phyloP scores from a whole-genome alignment of 768 basidiomycete genomes.

The Russula griseocarnosa region DNA sequence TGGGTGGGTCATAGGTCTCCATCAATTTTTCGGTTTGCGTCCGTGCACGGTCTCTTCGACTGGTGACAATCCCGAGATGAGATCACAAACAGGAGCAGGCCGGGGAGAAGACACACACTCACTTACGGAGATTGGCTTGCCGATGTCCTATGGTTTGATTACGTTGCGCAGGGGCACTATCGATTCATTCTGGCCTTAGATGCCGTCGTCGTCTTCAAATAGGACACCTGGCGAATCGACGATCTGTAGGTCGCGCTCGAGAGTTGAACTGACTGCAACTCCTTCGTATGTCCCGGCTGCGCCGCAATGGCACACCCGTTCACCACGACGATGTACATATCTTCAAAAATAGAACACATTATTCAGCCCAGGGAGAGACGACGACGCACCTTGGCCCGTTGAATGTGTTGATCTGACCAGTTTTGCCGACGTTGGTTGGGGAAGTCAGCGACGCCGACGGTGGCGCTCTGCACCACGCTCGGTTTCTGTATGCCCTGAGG shows the following conservation, averaged over 20 bases:
- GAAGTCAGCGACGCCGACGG: constrained; percentile 90
- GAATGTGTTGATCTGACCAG: constrained; percentile 87
- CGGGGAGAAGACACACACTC: constrained; percentile 32
- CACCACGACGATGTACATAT: not conserved
- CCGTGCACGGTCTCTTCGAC: constrained; percentile 82
- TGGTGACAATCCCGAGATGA: constrained; percentile 31
- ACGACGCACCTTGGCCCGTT: constrained; percentile 67
- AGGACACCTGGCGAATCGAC: constrained; percentile 98
- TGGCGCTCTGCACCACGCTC: constrained; percentile 59
- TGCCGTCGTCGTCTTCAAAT: constrained; percentile 70
- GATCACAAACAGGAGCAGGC: not conserved
- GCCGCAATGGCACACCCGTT: not conserved
- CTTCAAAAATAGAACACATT: not conserved
- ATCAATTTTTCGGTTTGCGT: constrained; percentile 40
- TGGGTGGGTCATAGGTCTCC: constrained; percentile 70
- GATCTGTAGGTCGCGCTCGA: constrained; percentile 86
- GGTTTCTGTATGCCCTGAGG: constrained; percentile 81
- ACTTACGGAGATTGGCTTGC: constrained; percentile 89
- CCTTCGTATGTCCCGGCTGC: no score
- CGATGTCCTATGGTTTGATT: constrained; percentile 83
- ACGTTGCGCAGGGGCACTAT: constrained; percentile 82
- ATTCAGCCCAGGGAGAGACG: not conserved
- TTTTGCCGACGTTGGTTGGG: constrained; percentile 96
- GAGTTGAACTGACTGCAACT: constrained; percentile 74
- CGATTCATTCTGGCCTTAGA: constrained; percentile 42